Evolutionary conservation across 2,329 filamentous ascomycete species (phyloP), one percentile per base, ranked within the genome.

Genomic region (Aspergillus sp.): DNA sequence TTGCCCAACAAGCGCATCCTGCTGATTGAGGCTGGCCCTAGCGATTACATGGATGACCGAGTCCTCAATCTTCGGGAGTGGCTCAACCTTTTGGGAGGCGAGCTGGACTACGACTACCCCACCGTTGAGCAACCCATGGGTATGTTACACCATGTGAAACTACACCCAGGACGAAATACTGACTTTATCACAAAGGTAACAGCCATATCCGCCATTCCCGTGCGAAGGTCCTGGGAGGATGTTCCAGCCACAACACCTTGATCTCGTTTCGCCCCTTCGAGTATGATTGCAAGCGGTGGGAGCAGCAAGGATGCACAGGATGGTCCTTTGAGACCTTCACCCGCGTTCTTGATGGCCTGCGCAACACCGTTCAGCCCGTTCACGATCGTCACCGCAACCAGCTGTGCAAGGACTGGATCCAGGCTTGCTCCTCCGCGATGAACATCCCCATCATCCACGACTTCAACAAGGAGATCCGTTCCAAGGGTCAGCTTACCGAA

Each of bases 221-320:
- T 65, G 93, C 93, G 66, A 96, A 96, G 83, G 92, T 97, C 45
- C 85, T 97, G 31, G 93, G 93, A 69, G 93, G 93, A 68, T 97
- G 93, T 84, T 96, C 92, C 49, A 94, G 91, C 62, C 93, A 96
- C 84, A 97, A 97, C 81, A 96, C 93, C 22, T 84, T 96, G 71
- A 96, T 97, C 77, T 95, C 91, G 19, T 96, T 96, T 86, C 87
- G 92, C 28, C 92, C 93, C 7, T 96, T 96, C 74, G 88, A 93
- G 77, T 93, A 96, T 77, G 93, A 97, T 78, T 87, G 91, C 80
- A 85, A 91, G 73, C 85, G 91, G 70, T 97, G 93, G 93, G 89
- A 93, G 72, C 86, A 85, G 34, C 83, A 91, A 72, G 93, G 93
- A 64, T 93, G 90, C 81, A 87, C 86, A 74, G 92, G 92, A 71